Evolutionary conservation across 768 basidiomycete genomes (phyloP), one percentile per base, ranked within the genome.

Genomic region (Hirschioporus abietinus): DNA sequence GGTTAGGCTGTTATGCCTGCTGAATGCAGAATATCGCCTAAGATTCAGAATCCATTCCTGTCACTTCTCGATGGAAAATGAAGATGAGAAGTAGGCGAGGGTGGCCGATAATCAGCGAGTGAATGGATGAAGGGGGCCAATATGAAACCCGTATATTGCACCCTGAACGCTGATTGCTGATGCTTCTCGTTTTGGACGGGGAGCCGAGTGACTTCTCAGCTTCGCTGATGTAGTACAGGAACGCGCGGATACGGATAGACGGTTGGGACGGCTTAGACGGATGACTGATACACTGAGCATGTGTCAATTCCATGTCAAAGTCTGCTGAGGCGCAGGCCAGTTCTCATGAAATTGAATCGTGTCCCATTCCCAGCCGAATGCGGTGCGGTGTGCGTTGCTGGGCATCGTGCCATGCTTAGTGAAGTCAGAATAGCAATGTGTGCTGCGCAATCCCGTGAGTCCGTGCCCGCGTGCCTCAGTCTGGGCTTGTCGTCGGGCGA

Each of bases 111-210:
- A 52, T 52, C 42, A 52, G 12, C 42, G 20, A 52, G 12, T 52
- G 42, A 52, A 52, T 52, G 20, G 42, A 52, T 20, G 42, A 15
- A 52, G 42, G 30, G 42, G 20, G 42, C 42, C 12, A 52, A 20
- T 15, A 52, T 20, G 42, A 52, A 52, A 52, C 12, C 42, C 42
- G 42, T 20, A 52, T 52, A 52, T 52, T 52, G 42, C 42, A 5
- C 42, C 42, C 42, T 52, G 42, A 52, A 52, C 42, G 42, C 42
- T 52, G 42, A 52, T 52, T 52, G 42, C 42, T 52, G 42, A 52
- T 52, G 42, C 42, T 52, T 6, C 42, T 52, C 42, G 20, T 52
- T 52, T 52, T 52, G 12, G 42, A 52, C 4, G 4, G 42, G 42
- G 42, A 52, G 42, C 42, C 42, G 42, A 20, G 12, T 52, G 42